A percentile compares a stretch with the other conserved stretches of the same genome.
phyloP scores from a whole-genome alignment of 2,329 filamentous ascomycete species.

The Xylaria sp. region DNA sequence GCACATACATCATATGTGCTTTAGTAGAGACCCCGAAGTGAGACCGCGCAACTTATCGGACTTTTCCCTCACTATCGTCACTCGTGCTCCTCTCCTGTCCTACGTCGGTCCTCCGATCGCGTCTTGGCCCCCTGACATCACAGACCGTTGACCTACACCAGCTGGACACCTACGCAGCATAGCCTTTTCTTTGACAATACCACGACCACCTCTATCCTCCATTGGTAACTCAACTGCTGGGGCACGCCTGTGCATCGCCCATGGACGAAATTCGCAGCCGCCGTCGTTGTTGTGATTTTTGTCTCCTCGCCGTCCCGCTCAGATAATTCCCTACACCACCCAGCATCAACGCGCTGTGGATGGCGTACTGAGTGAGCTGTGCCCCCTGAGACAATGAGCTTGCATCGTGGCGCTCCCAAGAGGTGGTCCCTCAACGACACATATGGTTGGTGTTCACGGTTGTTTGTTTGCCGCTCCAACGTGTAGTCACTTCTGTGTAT shows the following conservation, averaged over 20 bases:
- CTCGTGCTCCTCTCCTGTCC: slow-evolving; percentile 4
- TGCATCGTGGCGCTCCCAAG: slow-evolving; percentile 43
- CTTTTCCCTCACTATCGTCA: slow-evolving; percentile 14
- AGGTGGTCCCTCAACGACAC: slow-evolving; percentile 51
- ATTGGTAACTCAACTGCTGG: not conserved
- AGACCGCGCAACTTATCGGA: slow-evolving; percentile 18
- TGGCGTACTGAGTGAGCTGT: slow-evolving; percentile 6
- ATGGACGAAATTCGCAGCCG: slow-evolving; percentile 23
- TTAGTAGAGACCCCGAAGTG: slow-evolving; percentile 4
- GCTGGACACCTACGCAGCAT: slow-evolving; percentile 6
- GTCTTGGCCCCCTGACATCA: not conserved
- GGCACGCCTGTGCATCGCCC: not conserved
- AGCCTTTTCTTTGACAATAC: not conserved
- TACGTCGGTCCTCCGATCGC: not conserved
- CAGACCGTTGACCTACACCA: not conserved
- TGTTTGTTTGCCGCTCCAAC: slow-evolving; percentile 24
- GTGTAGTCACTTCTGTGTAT: slow-evolving; percentile 3
- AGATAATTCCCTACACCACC: slow-evolving; percentile 3
- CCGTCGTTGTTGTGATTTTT: not conserved
- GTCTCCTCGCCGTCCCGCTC: slow-evolving; percentile 5
- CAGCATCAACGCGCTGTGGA: slow-evolving; percentile 5
- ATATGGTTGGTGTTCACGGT: slow-evolving; percentile 47
- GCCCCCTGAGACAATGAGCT: slow-evolving; percentile 40
- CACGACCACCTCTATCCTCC: not conserved
- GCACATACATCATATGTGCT: not conserved